Base-by-base conservation (phyloP, 192 early-diverging fungal genomes). In the Coemansia sp. region DNA sequence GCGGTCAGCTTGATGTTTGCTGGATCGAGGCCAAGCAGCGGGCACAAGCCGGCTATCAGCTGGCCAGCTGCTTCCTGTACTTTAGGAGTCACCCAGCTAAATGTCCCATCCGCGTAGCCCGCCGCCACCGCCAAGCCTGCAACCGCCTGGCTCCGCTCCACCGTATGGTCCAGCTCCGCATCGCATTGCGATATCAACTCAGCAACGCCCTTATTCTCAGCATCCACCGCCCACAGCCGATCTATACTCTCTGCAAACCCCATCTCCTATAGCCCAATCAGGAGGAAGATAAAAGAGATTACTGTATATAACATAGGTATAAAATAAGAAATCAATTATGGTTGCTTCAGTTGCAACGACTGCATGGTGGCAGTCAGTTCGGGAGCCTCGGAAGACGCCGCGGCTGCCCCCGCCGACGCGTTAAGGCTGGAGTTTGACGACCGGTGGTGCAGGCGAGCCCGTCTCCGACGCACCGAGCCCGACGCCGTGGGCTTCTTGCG, bases 401-500 rank as follows among this genome's bases (percentile, higher is more conserved):
- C 42, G 10, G 9, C 11, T 11, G 35, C 9, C 10, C 37, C 39
- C 35, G 55, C 39, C 35, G 55, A 23, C 21, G 40, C 50, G 18
- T 38, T 45, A 8, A 73, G 59, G 50, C 46, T 65, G 2, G 66
- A 43, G 36, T 19, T 61, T 0, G 67, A 65, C 38, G 59, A 20
- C 9, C 62, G 63, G 45, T 69, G 57, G 18, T 71, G 62, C 23
- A 76, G 58, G 10, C 73, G 59, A 18, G 55, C 58, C 18, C 73
- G 73, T 4, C 73, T 66, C 15, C 73, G 66, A 3, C 73, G 66
- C 26, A 70, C 63, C 35, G 73, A 62, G 2, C 63, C 63, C 3
- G 63, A 59, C n/a, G 55, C 62, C 28, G 67, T 18, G 5, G 30
- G 45, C 56, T 76, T 76, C 53, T 70, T 76, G 38, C 73, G 73